Base-by-base conservation (phyloP, 2,329 filamentous ascomycete species). In the Cladophialophora bantiana region DNA sequence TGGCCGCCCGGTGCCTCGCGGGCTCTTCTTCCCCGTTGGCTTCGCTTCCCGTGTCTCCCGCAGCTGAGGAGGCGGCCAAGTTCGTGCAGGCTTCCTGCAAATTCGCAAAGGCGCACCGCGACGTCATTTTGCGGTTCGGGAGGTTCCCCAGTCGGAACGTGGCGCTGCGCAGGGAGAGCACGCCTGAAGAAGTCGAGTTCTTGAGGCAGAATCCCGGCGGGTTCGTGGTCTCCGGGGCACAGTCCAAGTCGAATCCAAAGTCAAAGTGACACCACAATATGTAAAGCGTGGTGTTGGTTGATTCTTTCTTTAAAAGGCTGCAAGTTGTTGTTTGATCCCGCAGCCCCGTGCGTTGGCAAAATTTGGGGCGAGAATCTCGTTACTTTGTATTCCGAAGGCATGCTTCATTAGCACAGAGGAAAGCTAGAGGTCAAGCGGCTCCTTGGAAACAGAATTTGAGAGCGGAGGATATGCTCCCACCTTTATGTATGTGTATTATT, bases 81-180 rank as follows among this genome's bases (percentile, higher is more conserved):
- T 62, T 62, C 70, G 40, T 73, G 68, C 15, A 68, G 65, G 7
- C 60, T 66, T 57, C 66, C 68, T 35, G 70, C 65, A 15, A 64
- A 65, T 68, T 64, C 67, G 65, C 71, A 53, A 56, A 73, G 71
- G 68, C 69, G 7, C 74, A 65, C 67, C 67, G 59, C 35, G 68
- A 64, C 67, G 68, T 38, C 53, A 69, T 70, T 62, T 67, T 50
- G 61, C 68, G 59, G 66, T 74, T 66, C 66, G 74, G 74, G 4
- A 66, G 74, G 26, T 76, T 75, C 67, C 69, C 64, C 10, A 74
- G 71, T 59, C 67, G 74, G 4, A 75, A 76, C 65, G 54, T 31
- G 31, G 68, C 74, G 34, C 20, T 76, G 42, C 71, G 73, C 2
- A 70, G 72, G 38, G 66, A 64, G 31, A 55, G 40, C 31, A 72